A percentile compares a stretch with the other conserved stretches of the same genome.
Evolutionary conservation across 2,329 filamentous ascomycete species (phyloP).

Genomic region (Pseudogymnoascus sp.): DNA sequence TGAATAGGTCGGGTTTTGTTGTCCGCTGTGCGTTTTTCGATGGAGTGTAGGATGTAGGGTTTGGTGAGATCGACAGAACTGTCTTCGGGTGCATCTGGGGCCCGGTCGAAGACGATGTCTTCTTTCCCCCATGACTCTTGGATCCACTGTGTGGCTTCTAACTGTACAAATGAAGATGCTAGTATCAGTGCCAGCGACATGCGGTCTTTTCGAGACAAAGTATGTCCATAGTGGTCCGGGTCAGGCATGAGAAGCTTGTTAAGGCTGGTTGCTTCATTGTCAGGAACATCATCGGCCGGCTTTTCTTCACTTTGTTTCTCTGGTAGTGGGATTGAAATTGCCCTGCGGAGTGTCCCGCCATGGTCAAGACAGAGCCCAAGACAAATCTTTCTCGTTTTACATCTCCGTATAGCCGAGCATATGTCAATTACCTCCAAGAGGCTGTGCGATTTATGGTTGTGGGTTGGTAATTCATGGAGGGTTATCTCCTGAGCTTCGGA

Average conservation of each 20-base stretch:
- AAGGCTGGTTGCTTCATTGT: background rate
- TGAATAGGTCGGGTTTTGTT: background rate
- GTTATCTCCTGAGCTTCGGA: background rate
- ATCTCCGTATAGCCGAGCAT: background rate
- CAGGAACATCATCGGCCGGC: background rate
- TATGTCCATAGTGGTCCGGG: background rate
- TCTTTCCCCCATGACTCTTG: constrained; percentile 1
- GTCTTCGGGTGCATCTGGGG: background rate
- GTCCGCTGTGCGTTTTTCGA: background rate
- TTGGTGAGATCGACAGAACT: background rate
- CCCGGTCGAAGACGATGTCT: background rate
- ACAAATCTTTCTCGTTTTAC: background rate
- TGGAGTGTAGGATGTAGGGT: background rate
- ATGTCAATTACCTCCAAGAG: background rate
- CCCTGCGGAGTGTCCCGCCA: background rate
- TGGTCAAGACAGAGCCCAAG: constrained; percentile 1
- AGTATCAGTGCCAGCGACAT: background rate
- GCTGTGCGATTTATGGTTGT: background rate
- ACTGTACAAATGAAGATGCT: background rate
- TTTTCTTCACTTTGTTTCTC: background rate
- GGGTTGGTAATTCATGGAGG: background rate
- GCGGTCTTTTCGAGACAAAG: background rate
- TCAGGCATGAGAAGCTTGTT: constrained; percentile 1
- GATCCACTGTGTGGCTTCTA: constrained; percentile 4
- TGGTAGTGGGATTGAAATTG: background rate